These are phyloP conservation scores for Thraustochytrium striatum DNA, from an alignment of 352 stramenopile genomes.

Conservation along the genomic window DNA sequence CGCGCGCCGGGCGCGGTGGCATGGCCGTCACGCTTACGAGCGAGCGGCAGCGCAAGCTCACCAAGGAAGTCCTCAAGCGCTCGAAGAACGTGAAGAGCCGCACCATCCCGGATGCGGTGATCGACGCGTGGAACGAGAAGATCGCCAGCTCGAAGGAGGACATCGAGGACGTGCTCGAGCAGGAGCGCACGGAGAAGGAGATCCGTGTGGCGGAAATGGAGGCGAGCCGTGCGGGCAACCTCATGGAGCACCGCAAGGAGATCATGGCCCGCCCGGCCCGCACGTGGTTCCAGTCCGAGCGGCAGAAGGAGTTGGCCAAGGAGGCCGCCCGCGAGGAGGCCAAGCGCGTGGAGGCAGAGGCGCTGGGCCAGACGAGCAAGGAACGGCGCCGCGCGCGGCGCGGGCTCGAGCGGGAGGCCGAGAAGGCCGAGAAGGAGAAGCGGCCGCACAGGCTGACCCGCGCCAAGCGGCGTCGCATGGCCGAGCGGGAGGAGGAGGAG, in stretches of 20 bases:
- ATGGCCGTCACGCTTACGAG: conserved; percentile 78
- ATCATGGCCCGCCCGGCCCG: conserved; percentile 74
- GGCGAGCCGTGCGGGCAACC: conserved; percentile 74
- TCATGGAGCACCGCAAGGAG: conserved; percentile 81
- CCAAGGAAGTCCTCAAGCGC: conserved; percentile 87
- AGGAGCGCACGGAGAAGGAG: conserved; percentile 77
- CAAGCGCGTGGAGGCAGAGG: conserved; percentile 62
- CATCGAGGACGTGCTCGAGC: conserved; percentile 57
- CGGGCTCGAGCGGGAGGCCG: conserved; percentile 58
- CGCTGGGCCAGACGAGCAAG: conserved; percentile 70
- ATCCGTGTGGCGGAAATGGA: conserved; percentile 81
- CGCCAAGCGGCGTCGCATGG: conserved; percentile 52
- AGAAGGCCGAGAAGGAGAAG: conserved; percentile 60
- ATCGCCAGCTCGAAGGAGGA: conserved; percentile 50
- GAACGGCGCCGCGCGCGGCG: conserved; percentile 57
- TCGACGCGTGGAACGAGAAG: conserved; percentile 50
- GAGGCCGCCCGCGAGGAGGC: conserved; percentile 60
- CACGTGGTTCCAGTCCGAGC: conserved; percentile 85
- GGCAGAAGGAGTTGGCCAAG: conserved; percentile 56
- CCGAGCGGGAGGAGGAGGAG: conserved; percentile 48
- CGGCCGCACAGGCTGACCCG: conserved; percentile 53
- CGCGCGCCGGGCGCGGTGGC: conserved; percentile 88
- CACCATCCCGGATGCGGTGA: conserved; percentile 49
- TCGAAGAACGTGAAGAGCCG: conserved; percentile 66
- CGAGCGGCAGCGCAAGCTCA: conserved; percentile 79